Conservation (phyloP, 441 rosid genomes). For the Gossypium gossypioides region DNA sequence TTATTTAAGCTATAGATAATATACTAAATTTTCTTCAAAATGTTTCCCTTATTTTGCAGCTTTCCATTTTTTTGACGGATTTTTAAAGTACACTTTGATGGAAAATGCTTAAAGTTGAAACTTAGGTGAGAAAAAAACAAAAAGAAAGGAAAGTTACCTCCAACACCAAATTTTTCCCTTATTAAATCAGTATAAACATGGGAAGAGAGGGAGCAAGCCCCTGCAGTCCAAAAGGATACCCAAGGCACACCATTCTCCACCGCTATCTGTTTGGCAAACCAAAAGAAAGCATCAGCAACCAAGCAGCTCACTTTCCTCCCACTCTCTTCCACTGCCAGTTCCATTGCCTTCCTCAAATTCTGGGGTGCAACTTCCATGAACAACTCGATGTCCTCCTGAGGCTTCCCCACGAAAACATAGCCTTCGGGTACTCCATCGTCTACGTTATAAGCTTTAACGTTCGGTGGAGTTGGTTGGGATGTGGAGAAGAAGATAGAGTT, state of each 20-base stretch:
- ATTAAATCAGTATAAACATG: slow-evolving; percentile 34
- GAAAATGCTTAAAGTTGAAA: neutral
- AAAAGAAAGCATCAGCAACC: slow-evolving; percentile 46
- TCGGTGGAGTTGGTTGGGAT: neutral
- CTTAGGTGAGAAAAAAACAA: neutral
- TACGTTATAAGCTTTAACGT: slow-evolving; percentile 30
- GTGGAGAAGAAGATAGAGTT: slow-evolving; percentile 20
- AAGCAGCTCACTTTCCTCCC: slow-evolving; percentile 40
- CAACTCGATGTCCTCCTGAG: slow-evolving; percentile 41
- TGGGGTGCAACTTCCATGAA: slow-evolving; percentile 42
- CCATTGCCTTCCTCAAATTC: slow-evolving; percentile 30
- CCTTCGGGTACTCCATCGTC: slow-evolving; percentile 39
- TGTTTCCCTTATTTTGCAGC: too few relatives aligned
- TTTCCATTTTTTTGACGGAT: neutral
- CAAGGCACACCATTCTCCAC: slow-evolving; percentile 28
- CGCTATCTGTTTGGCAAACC: slow-evolving; percentile 37
- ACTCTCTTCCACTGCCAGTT: slow-evolving; percentile 30
- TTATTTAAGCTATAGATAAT: neutral
- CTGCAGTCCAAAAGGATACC: slow-evolving; percentile 39
- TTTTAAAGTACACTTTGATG: neutral
- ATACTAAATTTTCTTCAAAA: neutral
- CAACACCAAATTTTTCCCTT: slow-evolving; percentile 13
- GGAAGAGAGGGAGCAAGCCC: slow-evolving; percentile 29
- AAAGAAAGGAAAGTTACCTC: neutral
- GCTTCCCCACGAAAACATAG: slow-evolving; percentile 30